These are phyloP conservation scores for Aureobasidium sp. DNA, from an alignment of 2,329 filamentous ascomycete genomes.

Conservation along the genomic window DNA sequence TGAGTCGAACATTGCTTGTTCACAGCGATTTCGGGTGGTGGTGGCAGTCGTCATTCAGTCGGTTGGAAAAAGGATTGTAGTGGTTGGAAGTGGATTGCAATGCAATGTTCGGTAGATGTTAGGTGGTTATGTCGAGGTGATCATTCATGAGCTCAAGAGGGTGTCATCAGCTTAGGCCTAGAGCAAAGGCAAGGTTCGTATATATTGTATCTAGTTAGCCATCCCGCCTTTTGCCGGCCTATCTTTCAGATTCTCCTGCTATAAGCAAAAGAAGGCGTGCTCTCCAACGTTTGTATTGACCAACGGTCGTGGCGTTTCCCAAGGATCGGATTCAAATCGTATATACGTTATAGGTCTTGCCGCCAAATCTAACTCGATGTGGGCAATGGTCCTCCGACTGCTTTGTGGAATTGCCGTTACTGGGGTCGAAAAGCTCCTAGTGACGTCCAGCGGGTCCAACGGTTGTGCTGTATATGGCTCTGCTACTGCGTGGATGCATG, in stretches of 20 bases:
- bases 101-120: neutral
- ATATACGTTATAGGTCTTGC: neutral
- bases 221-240: neutral
- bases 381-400: neutral
- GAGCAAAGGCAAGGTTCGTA: neutral
- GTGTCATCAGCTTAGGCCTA: neutral
- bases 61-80: neutral
- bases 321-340: neutral
- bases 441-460: neutral
- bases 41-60: neutral
- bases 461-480: slow-evolving; percentile 3
- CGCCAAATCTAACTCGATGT: neutral
- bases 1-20: slow-evolving; percentile 3
- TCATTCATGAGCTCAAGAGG: neutral
- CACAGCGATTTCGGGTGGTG: neutral
- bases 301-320: neutral
- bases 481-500: neutral
- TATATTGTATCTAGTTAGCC: neutral
- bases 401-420: neutral
- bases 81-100: neutral
- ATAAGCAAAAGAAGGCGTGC: neutral
- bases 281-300: slow-evolving; percentile 2
- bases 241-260: neutral
- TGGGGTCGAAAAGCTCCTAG: neutral
- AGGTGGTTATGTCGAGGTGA: neutral